Conservation (phyloP, 345 rosid genomes). For the Pugionium cornutum region DNA sequence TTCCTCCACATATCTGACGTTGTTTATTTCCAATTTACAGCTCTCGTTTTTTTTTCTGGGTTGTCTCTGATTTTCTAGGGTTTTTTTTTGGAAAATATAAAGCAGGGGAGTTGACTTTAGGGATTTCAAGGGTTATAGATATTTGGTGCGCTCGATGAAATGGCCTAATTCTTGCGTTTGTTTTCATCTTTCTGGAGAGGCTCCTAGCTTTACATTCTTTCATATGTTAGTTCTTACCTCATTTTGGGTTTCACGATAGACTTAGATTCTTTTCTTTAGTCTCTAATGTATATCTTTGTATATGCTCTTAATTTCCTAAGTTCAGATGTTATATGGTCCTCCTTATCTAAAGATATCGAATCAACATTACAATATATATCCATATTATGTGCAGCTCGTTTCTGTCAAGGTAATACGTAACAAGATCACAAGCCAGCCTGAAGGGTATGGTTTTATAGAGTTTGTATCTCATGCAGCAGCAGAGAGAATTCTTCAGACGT, state of each 20-base stretch:
- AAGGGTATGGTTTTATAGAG: slow-evolving; percentile 96
- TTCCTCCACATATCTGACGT: not conserved
- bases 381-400: slow-evolving; percentile 53
- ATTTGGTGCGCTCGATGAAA: not conserved
- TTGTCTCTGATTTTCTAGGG: not conserved
- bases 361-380: not conserved
- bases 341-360: too few species aligned
- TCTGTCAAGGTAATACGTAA: slow-evolving; percentile 92
- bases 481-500: slow-evolving; percentile 76
- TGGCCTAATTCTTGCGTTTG: not conserved
- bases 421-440: slow-evolving; percentile 91
- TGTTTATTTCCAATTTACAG: not conserved
- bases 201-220: too few species aligned
- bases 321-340: slow-evolving; percentile 6
- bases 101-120: not conserved
- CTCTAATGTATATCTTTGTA: not conserved
- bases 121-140: not conserved
- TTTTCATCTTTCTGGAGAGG: not conserved
- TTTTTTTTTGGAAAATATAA: not conserved
- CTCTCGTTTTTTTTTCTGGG: not conserved
- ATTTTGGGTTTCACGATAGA: not conserved
- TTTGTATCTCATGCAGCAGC: slow-evolving; percentile 89
- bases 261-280: not conserved
- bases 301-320: slow-evolving; percentile 5
- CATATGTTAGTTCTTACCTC: not conserved